phyloP scores from a whole-genome alignment of 2,329 filamentous ascomycete species.

The Claviceps paspali region DNA sequence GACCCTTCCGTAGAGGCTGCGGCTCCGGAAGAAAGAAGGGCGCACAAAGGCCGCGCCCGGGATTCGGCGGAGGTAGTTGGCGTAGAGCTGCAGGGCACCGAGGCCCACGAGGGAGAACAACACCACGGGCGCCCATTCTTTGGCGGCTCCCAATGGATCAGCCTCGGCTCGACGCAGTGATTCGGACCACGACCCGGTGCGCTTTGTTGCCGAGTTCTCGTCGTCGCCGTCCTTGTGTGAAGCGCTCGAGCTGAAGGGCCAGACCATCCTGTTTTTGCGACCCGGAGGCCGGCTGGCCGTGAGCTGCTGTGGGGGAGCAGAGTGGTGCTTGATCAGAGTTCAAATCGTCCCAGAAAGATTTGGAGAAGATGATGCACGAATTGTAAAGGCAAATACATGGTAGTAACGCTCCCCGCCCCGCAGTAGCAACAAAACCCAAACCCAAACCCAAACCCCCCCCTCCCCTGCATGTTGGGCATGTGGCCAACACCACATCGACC shows the following conservation, averaged over 20 bases:
- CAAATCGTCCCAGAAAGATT: too few relatives aligned
- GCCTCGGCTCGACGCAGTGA: slow-evolving; percentile 16
- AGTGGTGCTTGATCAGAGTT: not conserved
- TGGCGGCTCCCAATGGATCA: slow-evolving; percentile 19
- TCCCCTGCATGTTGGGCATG: not conserved
- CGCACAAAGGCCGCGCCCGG: slow-evolving; percentile 62
- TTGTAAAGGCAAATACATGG: too few relatives aligned
- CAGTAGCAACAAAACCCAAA: too few relatives aligned
- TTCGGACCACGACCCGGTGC: slow-evolving; percentile 23
- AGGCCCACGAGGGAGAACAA: slow-evolving; percentile 23
- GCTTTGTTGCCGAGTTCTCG: slow-evolving; percentile 10
- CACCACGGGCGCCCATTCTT: slow-evolving; percentile 25
- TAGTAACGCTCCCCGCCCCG: too few relatives aligned
- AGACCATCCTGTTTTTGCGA: slow-evolving; percentile 24
- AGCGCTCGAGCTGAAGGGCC: slow-evolving; percentile 22
- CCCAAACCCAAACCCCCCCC: too few relatives aligned
- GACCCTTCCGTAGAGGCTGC: slow-evolving; percentile 70
- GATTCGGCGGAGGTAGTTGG: slow-evolving; percentile 68
- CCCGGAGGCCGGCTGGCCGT: slow-evolving; percentile 12
- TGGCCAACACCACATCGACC: not conserved
- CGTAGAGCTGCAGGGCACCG: slow-evolving; percentile 40
- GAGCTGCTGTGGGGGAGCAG: not conserved
- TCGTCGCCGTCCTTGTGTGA: slow-evolving; percentile 11
- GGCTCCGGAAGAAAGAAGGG: slow-evolving; percentile 56
- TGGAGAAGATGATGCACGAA: too few relatives aligned